Evolutionary conservation across 2,329 filamentous ascomycete genomes (phyloP), one percentile per base, ranked within the genome.

Genomic region (Zymoseptoria crescenta): DNA sequence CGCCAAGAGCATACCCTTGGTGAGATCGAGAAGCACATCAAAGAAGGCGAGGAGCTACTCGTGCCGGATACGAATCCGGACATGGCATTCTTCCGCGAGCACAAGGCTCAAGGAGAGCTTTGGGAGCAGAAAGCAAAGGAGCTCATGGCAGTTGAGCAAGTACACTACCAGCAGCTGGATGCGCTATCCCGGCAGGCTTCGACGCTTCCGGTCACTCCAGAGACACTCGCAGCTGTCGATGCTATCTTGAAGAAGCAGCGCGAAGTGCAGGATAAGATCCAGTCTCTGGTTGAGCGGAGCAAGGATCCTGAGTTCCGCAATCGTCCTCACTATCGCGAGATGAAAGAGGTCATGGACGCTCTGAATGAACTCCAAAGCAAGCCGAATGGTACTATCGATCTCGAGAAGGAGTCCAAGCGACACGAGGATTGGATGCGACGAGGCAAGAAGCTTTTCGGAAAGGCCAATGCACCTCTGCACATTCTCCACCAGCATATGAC

Each of bases 401-500:
- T 99, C 4, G 94, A 99, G 71, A 92, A 91, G 64, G 91, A 97
- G 73, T 88, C 94, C 65, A 96, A 94, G 71, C 86, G 90, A 7
- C 94, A 97, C 66, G 94, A 99, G 72, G 94, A 99, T 73, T 99
- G 94, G 94, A 99, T 99, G 93, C 84, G 94, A 30, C 91, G 91
- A 69, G 94, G 94, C 55, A 99, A 99, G 77, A 96, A 96, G 73
- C 77, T 99, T 0, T 99, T 99, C 70, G 94, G 94, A 56, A 99
- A 99, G 74, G 94, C 94, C 1, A 99, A 99, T 71, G 94, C 94
- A 1, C 94, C 94, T 1, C 79, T 99, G 10, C 94, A 99, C 73
- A 99, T 99, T 64, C 81, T 99, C 28, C 94, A 93, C 69, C 88
- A 87, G 59, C 93, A 99, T 67, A 92, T 99, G 84, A 88, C 95